Evolutionary conservation across 768 basidiomycete genomes (phyloP).

Genomic region (Ramaria rubella): DNA sequence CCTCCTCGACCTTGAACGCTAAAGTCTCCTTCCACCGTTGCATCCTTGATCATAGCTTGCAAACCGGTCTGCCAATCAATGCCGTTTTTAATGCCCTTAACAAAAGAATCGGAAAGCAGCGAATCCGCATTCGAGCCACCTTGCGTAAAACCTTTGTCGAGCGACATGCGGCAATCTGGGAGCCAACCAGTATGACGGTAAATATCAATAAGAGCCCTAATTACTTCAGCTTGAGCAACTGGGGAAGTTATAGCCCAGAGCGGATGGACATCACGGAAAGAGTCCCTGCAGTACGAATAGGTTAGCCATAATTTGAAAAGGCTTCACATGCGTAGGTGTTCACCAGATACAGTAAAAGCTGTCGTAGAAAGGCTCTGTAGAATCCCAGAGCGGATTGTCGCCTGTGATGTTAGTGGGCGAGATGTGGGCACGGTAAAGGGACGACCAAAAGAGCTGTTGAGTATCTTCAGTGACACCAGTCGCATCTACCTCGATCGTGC

Average conservation of each 20-base stretch:
- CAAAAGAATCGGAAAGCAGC: constrained; percentile 22
- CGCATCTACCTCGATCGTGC: constrained; percentile 10
- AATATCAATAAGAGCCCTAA: constrained; percentile 23
- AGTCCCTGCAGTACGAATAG: constrained; percentile 1
- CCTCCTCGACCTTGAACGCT: constrained; percentile 16
- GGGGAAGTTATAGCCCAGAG: constrained; percentile 15
- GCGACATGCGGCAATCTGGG: constrained; percentile 25
- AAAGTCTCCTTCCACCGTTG: constrained; percentile 14
- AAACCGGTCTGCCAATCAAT: constrained; percentile 23
- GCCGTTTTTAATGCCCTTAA: constrained; percentile 22
- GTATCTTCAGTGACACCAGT: constrained; percentile 11
- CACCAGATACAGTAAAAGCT: constrained; percentile 24
- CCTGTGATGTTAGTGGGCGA: constrained; percentile 22
- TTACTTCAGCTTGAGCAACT: constrained; percentile 15
- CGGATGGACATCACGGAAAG: constrained; percentile 13
- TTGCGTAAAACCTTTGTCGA: constrained; percentile 22
- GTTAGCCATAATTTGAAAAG: background rate
- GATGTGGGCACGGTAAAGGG: constrained; percentile 20
- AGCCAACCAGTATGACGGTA: constrained; percentile 21
- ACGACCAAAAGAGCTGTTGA: constrained; percentile 13
- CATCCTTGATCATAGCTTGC: constrained; percentile 23
- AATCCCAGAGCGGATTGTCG: constrained; percentile 23
- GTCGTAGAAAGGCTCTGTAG: constrained; percentile 21
- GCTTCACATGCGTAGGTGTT: background rate
- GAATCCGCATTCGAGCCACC: constrained; percentile 25